Percentiles rank a stretch among this genome's conserved stretches.
These are phyloP conservation scores for Exidia glandulosa DNA, from an alignment of 768 basidiomycete genomes.

Conservation along the genomic window DNA sequence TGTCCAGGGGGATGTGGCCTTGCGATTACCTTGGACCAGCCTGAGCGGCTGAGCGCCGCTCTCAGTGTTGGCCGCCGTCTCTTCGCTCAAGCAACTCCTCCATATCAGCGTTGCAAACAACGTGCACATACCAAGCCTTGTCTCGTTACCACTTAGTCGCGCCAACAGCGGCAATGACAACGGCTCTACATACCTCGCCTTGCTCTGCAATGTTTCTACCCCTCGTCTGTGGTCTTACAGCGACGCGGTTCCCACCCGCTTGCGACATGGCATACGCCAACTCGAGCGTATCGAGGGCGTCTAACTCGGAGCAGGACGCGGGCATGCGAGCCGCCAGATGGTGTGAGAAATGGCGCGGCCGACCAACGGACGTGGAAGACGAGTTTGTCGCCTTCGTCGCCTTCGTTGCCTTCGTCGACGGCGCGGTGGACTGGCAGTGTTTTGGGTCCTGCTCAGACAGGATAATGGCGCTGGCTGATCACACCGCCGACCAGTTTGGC, in stretches of 20 bases:
- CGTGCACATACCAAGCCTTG: background rate
- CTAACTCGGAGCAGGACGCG: background rate
- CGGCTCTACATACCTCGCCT: too few species aligned
- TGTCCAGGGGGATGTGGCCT: background rate
- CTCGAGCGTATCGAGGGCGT: background rate
- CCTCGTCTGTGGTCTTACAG: background rate
- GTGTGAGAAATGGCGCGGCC: background rate
- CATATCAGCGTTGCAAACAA: too few species aligned
- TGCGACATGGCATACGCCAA: background rate
- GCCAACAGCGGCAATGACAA: background rate
- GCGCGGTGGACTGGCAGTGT: too few species aligned
- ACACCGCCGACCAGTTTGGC: too few species aligned
- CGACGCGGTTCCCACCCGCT: background rate
- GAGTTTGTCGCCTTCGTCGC: too few species aligned
- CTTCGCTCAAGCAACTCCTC: background rate
- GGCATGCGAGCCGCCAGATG: background rate
- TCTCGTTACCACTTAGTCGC: background rate
- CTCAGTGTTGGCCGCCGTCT: background rate
- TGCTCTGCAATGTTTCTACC: too few species aligned
- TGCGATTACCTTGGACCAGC: background rate
- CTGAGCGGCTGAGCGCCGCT: too few species aligned
- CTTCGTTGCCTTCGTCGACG: too few species aligned
- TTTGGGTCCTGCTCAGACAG: too few species aligned
- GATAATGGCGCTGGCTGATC: too few species aligned
- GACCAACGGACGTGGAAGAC: too few species aligned